A percentile compares a stretch with the other conserved stretches of the same genome.
These are phyloP conservation scores for Hansenula sp. DNA, from an alignment of 1,139 yeast genomes.

Conservation along the genomic window DNA sequence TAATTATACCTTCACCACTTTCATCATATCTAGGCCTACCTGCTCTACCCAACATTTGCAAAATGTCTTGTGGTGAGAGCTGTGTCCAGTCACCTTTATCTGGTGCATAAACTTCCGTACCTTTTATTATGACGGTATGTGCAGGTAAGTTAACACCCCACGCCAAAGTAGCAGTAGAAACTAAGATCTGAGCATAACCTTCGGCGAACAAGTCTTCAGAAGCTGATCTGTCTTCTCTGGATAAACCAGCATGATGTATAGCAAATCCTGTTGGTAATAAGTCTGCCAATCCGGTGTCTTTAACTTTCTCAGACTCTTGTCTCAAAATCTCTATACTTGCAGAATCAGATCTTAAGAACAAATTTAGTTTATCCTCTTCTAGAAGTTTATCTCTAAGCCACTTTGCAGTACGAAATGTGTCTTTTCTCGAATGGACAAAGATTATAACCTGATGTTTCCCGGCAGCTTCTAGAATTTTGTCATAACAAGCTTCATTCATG, in stretches of 20 bases:
- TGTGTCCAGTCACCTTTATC: slow-evolving; percentile 87
- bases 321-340: slow-evolving; percentile 55
- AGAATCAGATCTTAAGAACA: slow-evolving; percentile 45
- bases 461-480: slow-evolving; percentile 68
- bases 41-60: slow-evolving; percentile 96
- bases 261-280: slow-evolving; percentile 76
- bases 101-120: slow-evolving; percentile 92
- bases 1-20: slow-evolving; percentile 90
- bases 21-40: slow-evolving; percentile 95
- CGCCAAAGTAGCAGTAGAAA: slow-evolving; percentile 93
- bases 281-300: slow-evolving; percentile 52
- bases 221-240: slow-evolving; percentile 64
- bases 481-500: slow-evolving; percentile 89
- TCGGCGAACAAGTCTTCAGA: slow-evolving; percentile 88
- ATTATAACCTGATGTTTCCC: slow-evolving; percentile 73
- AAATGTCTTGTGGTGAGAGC: slow-evolving; percentile 86
- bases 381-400: slow-evolving; percentile 61
- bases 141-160: slow-evolving; percentile 99
- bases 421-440: slow-evolving; percentile 93
- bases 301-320: slow-evolving; percentile 56
- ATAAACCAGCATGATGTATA: slow-evolving; percentile 91
- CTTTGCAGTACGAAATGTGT: slow-evolving; percentile 79
- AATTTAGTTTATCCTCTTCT: slow-evolving; percentile 48
- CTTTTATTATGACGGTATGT: slow-evolving; percentile 91
- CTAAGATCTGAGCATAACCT: slow-evolving; percentile 76